Base-by-base conservation (phyloP, 306 rosid genomes). In the Albizia julibrissin region DNA sequence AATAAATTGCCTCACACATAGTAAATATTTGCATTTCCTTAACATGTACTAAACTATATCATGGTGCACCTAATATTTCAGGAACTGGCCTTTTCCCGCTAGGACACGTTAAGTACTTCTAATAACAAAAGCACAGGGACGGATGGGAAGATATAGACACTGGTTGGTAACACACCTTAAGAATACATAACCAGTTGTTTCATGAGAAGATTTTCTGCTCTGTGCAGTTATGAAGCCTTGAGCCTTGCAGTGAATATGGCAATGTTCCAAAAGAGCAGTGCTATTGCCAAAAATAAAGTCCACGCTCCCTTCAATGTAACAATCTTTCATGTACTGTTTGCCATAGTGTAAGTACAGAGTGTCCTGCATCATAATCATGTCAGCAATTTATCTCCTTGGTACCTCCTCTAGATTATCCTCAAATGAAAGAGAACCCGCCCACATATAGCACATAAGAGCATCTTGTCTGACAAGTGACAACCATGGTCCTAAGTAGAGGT, bases 271-370 rank as follows among this genome's bases (percentile, higher is more conserved):
- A 82, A 94, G 91, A 19, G 94, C 97, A 72, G 97, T 93, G 89
- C 98, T 92, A 76, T 90, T 91, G 68, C 98, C 98, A 71, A 95
- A 94, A 47, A 91, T 89, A 82, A 94, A 93, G 85, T 94, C 98
- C 71, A 94, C 97, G 18, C 97, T 94, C 87, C 98, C 98, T 90
- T 94, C 98, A 59, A 91, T 85, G 44, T 94, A 94, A 83, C 98
- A 94, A 86, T 94, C 97, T 86, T 77, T 94, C 76, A 94, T 79
- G 87, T 89, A 93, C 50, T 90, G 97, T 81, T 93, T 93, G 26
- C 98, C 98, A 77, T 74, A 69, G 87, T 90, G 97, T 86, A 93
- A 86, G 91, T 91, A 94, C 37, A 94, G 82, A 27, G 97, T 94
- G 85, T 93, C 98, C 98, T 95, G 92, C 81, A 80, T 49, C 69